Percentiles rank a stretch among this genome's conserved stretches.
Evolutionary conservation across 768 basidiomycete genomes (phyloP).

Genomic region (Russula brevipes): DNA sequence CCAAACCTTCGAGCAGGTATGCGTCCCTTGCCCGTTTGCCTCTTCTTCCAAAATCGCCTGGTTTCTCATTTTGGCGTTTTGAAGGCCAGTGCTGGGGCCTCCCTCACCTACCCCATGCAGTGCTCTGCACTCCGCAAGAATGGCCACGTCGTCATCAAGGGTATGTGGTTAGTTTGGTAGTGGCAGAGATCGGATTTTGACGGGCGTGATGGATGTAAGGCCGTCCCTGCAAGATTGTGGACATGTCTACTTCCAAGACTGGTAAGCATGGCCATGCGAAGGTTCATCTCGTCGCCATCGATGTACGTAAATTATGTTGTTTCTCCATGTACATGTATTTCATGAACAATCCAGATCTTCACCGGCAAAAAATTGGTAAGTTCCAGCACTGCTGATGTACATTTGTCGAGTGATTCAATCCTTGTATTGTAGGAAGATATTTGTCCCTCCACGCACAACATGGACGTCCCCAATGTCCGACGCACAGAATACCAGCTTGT

Average conservation of each 20-base stretch:
- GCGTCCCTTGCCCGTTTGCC: conserved; percentile 12
- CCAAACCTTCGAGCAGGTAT: conserved; percentile 78
- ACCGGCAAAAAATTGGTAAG: conserved; percentile 93
- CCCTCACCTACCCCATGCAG: conserved; percentile 79
- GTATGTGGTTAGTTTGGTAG: neutral
- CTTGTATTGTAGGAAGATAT: conserved; percentile 70
- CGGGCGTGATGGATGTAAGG: conserved; percentile 5
- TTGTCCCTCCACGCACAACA: conserved; percentile 97
- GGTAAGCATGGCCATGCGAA: conserved; percentile 99
- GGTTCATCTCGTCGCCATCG: conserved; percentile 94
- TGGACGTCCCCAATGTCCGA: conserved; percentile 94
- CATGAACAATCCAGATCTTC: conserved; percentile 69
- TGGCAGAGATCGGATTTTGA: neutral
- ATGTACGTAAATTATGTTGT: conserved; percentile 53
- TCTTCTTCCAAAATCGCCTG: neutral
- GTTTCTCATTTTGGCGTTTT: conserved; percentile 20
- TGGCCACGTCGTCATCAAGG: conserved; percentile 92
- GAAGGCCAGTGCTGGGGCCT: conserved; percentile 70
- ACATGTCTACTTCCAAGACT: conserved; percentile 43
- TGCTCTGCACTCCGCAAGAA: conserved; percentile 95
- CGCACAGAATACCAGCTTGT: conserved; percentile 92
- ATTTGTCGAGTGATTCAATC: conserved; percentile 16
- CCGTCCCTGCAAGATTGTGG: conserved; percentile 28
- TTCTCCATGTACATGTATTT: conserved; percentile 19
- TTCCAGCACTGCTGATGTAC: conserved; percentile 25